phyloP scores from a whole-genome alignment of 1,284 basidiomycete genomes.

The Irpex sp. region DNA sequence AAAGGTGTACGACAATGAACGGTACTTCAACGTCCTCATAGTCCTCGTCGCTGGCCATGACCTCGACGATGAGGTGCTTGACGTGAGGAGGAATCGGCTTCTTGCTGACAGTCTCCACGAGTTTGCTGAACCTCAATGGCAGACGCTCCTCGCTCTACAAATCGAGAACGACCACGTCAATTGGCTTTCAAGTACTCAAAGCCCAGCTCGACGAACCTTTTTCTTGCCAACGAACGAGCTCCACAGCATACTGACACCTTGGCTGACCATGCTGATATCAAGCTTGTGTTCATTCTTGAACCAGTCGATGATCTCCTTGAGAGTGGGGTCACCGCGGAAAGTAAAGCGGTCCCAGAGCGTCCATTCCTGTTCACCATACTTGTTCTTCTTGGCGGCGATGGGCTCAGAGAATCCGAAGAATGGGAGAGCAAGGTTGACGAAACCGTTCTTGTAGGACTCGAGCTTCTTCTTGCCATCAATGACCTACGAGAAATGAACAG shows the following conservation, averaged over 20 bases:
- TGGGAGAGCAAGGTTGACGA: conserved; percentile 95
- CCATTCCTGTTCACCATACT: conserved; percentile 90
- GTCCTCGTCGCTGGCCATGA: conserved; percentile 90
- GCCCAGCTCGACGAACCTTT: conserved; percentile 56
- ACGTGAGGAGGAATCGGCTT: conserved; percentile 81
- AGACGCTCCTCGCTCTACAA: conserved; percentile 81
- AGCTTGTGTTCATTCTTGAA: conserved; percentile 87
- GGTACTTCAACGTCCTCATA: conserved; percentile 79
- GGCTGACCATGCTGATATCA: conserved; percentile 93
- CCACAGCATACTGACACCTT: conserved; percentile 98
- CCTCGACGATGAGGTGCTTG: conserved; percentile 87
- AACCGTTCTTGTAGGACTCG: conserved; percentile 98
- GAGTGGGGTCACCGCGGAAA: conserved; percentile 85
- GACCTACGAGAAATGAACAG: conserved; percentile 46
- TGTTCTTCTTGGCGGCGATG: conserved; percentile 87
- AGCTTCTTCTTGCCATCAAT: conserved; percentile 93
- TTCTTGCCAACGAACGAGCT: conserved; percentile 89
- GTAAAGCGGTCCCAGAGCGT: conserved; percentile 99
- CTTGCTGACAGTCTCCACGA: conserved; percentile 94
- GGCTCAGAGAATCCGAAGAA: conserved; percentile 99
- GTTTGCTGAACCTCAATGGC: conserved; percentile 84
- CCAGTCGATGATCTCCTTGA: conserved; percentile 83
- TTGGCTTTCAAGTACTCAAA: neutral
- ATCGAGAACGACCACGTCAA: conserved; percentile 9
- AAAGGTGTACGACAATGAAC: conserved; percentile 20